Conservation (phyloP, 306 rosid species). For the Castanopsis chinensis region DNA sequence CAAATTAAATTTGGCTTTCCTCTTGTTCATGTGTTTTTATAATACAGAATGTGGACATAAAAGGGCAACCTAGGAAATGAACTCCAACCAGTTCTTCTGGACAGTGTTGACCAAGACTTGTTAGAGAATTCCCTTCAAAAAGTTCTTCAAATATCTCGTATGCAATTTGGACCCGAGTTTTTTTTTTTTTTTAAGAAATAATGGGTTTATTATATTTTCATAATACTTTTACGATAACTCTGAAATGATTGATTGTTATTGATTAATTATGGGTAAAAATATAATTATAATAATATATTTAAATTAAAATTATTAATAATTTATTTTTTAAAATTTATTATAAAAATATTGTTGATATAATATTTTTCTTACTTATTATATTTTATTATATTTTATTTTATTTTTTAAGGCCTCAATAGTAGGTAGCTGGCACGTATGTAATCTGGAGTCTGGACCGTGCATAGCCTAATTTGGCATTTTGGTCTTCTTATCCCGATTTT, state of each 20-base stretch:
- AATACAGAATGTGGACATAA: conserved; percentile 25
- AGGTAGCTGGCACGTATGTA: neutral
- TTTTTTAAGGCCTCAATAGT: neutral
- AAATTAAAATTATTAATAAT: rapidly evolving
- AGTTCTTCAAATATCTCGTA: conserved; percentile 19
- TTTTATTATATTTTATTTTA: neutral
- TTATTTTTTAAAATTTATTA: rapidly evolving
- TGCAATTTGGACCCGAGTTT: conserved; percentile 14
- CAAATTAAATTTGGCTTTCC: neutral
- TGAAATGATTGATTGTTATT: too few species aligned
- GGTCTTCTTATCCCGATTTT: neutral
- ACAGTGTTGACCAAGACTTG: conserved; percentile 37
- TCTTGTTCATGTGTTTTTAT: conserved; percentile 29
- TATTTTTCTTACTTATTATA: neutral
- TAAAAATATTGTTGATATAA: rapidly evolving
- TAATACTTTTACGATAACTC: neutral
- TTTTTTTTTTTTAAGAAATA: neutral
- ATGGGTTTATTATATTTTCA: neutral
- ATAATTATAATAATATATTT: too few species aligned
- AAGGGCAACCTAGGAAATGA: conserved; percentile 55
- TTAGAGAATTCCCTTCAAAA: conserved; percentile 10
- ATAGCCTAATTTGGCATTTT: neutral
- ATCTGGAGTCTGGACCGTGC: neutral
- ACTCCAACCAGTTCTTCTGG: conserved; percentile 22
- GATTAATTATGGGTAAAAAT: too few species aligned